Percentiles rank a stretch among this genome's conserved stretches.
Evolutionary conservation across 73 alveolate genomes (phyloP).

Genomic region (Tetrahymena malaccensis): DNA sequence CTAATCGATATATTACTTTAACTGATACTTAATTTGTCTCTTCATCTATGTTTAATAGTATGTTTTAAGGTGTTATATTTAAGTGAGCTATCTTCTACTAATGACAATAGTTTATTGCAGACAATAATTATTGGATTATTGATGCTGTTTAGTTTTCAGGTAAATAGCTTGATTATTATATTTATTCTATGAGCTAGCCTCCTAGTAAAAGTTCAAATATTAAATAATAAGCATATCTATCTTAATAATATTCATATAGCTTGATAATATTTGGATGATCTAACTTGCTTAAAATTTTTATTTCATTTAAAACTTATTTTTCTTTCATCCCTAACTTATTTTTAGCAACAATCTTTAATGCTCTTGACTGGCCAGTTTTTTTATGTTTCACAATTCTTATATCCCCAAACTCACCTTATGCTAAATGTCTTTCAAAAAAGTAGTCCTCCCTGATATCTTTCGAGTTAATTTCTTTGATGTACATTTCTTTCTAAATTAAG

Average conservation of each 20-base stretch:
- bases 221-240: background rate
- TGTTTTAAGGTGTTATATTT: background rate
- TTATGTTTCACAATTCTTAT: background rate
- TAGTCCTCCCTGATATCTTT: background rate
- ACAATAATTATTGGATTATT: background rate
- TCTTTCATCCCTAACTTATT: background rate
- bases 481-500: background rate
- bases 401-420: background rate
- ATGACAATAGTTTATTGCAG: background rate
- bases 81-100: background rate
- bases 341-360: background rate
- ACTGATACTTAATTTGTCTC: background rate
- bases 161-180: background rate
- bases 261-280: background rate
- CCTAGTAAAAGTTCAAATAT: background rate
- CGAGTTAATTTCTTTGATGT: background rate
- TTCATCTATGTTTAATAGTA: background rate
- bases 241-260: background rate
- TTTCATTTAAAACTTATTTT: background rate
- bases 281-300: background rate
- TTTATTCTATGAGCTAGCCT: background rate
- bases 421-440: background rate
- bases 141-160: background rate
- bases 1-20: background rate
- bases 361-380: background rate